Evolutionary conservation across 139 green algal species (phyloP).

Genomic region (Tetraselmis chui): DNA sequence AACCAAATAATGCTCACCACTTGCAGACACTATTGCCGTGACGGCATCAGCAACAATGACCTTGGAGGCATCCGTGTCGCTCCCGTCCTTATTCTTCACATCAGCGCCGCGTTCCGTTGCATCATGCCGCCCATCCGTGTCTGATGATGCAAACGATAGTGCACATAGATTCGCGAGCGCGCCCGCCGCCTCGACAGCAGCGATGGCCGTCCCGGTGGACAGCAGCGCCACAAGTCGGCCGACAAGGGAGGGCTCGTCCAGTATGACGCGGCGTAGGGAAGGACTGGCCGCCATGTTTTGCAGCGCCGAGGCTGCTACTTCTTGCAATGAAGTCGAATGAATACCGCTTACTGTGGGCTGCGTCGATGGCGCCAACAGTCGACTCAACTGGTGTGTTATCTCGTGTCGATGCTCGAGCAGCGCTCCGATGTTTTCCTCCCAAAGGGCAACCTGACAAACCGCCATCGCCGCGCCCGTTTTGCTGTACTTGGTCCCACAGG

Average conservation of each 20-base stretch:
- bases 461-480: not conserved
- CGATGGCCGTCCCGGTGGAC: not conserved
- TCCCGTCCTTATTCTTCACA: not conserved
- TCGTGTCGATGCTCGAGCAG: not conserved
- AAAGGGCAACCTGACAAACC: not conserved
- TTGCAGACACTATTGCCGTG: not conserved
- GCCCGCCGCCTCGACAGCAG: not conserved
- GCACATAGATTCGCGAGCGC: not conserved
- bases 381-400: not conserved
- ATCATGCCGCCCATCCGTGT: no score
- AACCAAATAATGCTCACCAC: not conserved
- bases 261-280: not conserved
- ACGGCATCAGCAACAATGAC: not conserved
- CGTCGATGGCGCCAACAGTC: not conserved
- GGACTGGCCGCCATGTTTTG: not conserved
- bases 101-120: no score
- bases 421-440: not conserved
- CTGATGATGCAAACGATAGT: no score
- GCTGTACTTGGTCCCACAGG: not conserved
- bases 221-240: not conserved
- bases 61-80: not conserved
- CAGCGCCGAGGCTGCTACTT: not conserved
- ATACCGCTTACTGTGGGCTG: not conserved
- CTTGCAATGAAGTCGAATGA: not conserved
- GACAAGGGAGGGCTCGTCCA: not conserved